Conservation (phyloP, 805 yeast genomes). For the Suhomyces prunicola region DNA sequence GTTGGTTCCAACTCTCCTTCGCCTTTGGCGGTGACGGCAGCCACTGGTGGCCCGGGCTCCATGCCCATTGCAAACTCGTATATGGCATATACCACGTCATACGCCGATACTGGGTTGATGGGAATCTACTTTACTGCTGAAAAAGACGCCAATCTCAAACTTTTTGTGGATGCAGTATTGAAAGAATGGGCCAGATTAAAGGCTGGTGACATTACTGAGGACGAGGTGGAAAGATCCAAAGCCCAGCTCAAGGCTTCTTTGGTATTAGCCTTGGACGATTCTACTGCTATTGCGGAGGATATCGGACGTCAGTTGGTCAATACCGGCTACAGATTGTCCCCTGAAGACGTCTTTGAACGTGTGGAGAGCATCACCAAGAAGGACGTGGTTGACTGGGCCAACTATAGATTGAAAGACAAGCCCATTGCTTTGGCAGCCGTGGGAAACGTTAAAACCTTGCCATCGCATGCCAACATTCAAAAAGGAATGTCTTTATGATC, state of each 20-base stretch:
- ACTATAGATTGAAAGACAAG: constrained; percentile 68
- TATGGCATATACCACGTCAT: constrained; percentile 95
- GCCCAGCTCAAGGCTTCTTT: constrained; percentile 92
- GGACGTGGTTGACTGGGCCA: constrained; percentile 87
- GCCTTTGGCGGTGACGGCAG: constrained; percentile 68
- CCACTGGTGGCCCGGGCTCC: constrained; percentile 53
- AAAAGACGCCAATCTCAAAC: constrained; percentile 59
- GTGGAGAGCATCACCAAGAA: constrained; percentile 75
- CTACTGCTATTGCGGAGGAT: constrained; percentile 95
- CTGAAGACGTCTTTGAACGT: constrained; percentile 69
- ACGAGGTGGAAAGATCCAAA: constrained; percentile 91
- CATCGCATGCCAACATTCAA: constrained; percentile 59
- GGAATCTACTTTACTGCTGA: constrained; percentile 92
- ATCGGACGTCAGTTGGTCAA: constrained; percentile 96
- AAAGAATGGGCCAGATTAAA: constrained; percentile 88
- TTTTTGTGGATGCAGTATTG: constrained; percentile 69
- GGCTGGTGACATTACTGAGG: constrained; percentile 70
- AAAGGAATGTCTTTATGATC: constrained; percentile 29
- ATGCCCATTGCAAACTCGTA: constrained; percentile 85
- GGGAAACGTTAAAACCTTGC: constrained; percentile 74
- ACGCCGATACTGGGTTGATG: constrained; percentile 97
- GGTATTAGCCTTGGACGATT: constrained; percentile 84
- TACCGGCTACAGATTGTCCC: constrained; percentile 75
- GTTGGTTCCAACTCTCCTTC: constrained; percentile 83
- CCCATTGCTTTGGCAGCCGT: constrained; percentile 90